Conservation (phyloP, 345 rosid genomes). For the Citrus reticulata region DNA sequence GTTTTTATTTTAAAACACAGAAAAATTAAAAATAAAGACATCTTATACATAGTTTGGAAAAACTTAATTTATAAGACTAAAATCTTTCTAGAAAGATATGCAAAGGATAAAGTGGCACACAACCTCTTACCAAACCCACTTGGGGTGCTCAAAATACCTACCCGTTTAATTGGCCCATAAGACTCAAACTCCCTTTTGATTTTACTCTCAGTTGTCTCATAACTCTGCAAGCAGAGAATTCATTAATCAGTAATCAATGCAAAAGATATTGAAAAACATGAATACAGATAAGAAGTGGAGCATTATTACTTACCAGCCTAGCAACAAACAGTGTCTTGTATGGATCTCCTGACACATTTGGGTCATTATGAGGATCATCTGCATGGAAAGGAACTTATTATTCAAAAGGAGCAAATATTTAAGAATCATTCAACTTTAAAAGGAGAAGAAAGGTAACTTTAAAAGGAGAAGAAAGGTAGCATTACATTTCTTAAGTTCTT, state of each 20-base stretch:
- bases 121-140: constrained; percentile 85
- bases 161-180: constrained; percentile 98
- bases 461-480: constrained; percentile 11
- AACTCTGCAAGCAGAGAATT: constrained; percentile 58
- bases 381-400: constrained; percentile 18
- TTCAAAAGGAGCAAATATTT: neutral
- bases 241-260: constrained; percentile 11
- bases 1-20: neutral
- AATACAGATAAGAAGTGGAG: constrained; percentile 3
- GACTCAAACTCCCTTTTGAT: constrained; percentile 99
- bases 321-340: constrained; percentile 96
- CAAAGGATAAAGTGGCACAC: constrained; percentile 25
- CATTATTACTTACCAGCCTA: constrained; percentile 63
- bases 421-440: constrained; percentile 5
- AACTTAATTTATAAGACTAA: neutral
- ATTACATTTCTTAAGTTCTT: constrained; percentile 71
- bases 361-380: constrained; percentile 87
- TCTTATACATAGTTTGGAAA: neutral
- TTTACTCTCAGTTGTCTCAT: constrained; percentile 95
- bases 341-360: constrained; percentile 91
- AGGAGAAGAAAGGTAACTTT: constrained; percentile 8
- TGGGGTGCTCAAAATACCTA: constrained; percentile 68
- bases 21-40: neutral
- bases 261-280: constrained; percentile 1
- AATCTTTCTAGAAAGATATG: constrained; percentile 7